These are phyloP conservation scores for Zygoascus flipseniorum DNA, from an alignment of 805 yeast species.

Conservation along the genomic window DNA sequence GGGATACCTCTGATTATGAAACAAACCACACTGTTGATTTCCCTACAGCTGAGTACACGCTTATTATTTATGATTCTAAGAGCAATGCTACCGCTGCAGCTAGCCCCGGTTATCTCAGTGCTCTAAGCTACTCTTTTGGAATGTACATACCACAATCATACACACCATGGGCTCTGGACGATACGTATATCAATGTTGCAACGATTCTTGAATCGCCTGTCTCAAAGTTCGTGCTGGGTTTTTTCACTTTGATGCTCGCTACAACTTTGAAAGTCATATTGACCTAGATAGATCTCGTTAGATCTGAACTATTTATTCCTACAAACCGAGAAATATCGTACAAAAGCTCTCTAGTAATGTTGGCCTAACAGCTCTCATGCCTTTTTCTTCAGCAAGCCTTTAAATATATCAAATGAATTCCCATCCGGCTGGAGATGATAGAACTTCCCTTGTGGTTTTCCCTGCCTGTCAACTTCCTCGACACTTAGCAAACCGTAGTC, in stretches of 20 bases:
- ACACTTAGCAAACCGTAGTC: slow-evolving; percentile 82
- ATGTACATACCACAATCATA: slow-evolving; percentile 32
- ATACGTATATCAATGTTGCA: slow-evolving; percentile 14
- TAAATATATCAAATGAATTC: slow-evolving; percentile 91
- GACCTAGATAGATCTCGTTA: neutral
- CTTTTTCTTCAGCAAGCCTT: slow-evolving; percentile 42
- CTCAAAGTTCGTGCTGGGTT: slow-evolving; percentile 15
- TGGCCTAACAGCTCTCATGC: neutral
- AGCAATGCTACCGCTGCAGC: slow-evolving; percentile 22
- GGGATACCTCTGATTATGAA: slow-evolving; percentile 30
- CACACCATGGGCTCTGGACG: slow-evolving; percentile 24
- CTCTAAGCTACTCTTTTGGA: slow-evolving; percentile 28
- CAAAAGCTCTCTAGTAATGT: neutral
- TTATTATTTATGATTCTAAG: slow-evolving; percentile 29
- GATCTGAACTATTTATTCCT: neutral
- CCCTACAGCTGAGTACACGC: slow-evolving; percentile 30
- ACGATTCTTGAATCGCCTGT: slow-evolving; percentile 9
- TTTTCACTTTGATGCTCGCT: slow-evolving; percentile 10
- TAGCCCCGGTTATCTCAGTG: slow-evolving; percentile 29
- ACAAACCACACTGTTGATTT: slow-evolving; percentile 21
- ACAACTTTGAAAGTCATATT: slow-evolving; percentile 13
- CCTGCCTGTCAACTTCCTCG: slow-evolving; percentile 46
- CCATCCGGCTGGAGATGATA: slow-evolving; percentile 93
- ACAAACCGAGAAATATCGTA: neutral
- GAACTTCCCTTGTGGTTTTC: slow-evolving; percentile 42